phyloP scores from a whole-genome alignment of 2,329 filamentous ascomycete genomes.

The Biscogniauxia marginata region DNA sequence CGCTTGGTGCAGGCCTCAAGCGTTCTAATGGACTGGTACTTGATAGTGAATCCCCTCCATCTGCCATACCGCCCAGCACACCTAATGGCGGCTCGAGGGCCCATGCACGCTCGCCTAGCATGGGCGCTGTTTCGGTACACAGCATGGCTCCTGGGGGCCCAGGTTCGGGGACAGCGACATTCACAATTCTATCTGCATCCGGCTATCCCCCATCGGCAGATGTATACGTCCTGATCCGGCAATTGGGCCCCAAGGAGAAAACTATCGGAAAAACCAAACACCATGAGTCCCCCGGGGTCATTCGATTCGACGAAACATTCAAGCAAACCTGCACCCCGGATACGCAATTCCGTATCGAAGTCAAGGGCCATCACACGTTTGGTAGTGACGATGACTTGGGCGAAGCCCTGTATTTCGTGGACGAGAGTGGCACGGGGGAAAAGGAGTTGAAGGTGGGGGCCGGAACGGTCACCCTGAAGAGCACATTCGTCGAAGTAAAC shows the following conservation, averaged over 20 bases:
- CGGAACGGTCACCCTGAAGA: slow-evolving; percentile 71
- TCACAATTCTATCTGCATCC: slow-evolving; percentile 75
- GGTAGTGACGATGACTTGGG: slow-evolving; percentile 81
- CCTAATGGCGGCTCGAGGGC: slow-evolving; percentile 33
- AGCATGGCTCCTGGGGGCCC: slow-evolving; percentile 60
- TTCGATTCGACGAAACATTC: slow-evolving; percentile 76
- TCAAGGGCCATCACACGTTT: slow-evolving; percentile 82
- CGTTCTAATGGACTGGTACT: slow-evolving; percentile 40
- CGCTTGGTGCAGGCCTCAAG: slow-evolving; percentile 38
- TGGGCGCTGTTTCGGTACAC: slow-evolving; percentile 64
- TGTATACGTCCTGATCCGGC: slow-evolving; percentile 72
- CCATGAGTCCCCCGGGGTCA: slow-evolving; percentile 69
- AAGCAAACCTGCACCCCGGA: slow-evolving; percentile 77
- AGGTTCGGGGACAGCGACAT: slow-evolving; percentile 72
- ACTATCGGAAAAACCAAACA: slow-evolving; percentile 90
- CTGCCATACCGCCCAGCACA: slow-evolving; percentile 28
- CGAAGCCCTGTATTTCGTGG: slow-evolving; percentile 87
- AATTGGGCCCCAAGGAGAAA: slow-evolving; percentile 68
- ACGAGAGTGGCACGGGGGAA: slow-evolving; percentile 70
- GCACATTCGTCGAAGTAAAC: slow-evolving; percentile 59
- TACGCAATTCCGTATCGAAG: slow-evolving; percentile 79
- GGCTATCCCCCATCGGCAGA: slow-evolving; percentile 76
- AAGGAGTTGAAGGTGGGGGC: slow-evolving; percentile 73
- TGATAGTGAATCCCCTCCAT: slow-evolving; percentile 30
- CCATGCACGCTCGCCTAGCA: slow-evolving; percentile 56